Base-by-base conservation (phyloP, 2,329 filamentous ascomycete species). In the Aureobasidium namibiae region DNA sequence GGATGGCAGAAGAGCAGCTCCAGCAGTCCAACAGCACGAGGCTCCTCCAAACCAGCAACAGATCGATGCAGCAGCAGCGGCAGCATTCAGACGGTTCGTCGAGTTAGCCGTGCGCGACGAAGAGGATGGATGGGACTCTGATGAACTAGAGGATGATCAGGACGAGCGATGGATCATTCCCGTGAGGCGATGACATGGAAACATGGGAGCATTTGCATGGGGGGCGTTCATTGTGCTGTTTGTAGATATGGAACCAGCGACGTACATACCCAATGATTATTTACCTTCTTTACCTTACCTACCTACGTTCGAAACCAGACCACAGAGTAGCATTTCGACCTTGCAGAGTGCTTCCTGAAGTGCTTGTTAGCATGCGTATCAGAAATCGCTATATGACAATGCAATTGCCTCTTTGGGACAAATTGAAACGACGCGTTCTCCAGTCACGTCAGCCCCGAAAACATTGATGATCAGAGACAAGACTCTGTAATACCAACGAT, bases 71-170 rank as follows among this genome's bases (percentile, higher is more conserved):
- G 33, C 63, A 65, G 54, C 61, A 65, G 56, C 66, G 62, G 42
- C 65, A 65, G 61, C 65, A 9, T 67, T 83, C 3, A 76, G 80
- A 65, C 70, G 78, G 29, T 83, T 83, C 63, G 64, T 83, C 36
- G 73, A 78, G 42, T 68, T 83, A 59, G 81, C 79, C 6, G 67
- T 72, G 59, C 72, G 78, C 54, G 81, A 83, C 61, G 74, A 78
- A 42, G 81, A 83, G 67, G 81, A 83, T 63, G 81, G 77, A 60
- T 83, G 81, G 81, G 80, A 83, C 62, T 82, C 79, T 62, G 81
- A 83, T 66, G 81, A 82, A 65, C 63, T 83, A 53, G 78, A 80
- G 18, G 69, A 70, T 13, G 69, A 71, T 59, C 69, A 57, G 9
- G 70, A 61, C 14, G 59, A 56, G 10, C 31, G 36, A 4, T 61